These are phyloP conservation scores for Trametes villosa DNA, from an alignment of 768 basidiomycete species.

Conservation along the genomic window DNA sequence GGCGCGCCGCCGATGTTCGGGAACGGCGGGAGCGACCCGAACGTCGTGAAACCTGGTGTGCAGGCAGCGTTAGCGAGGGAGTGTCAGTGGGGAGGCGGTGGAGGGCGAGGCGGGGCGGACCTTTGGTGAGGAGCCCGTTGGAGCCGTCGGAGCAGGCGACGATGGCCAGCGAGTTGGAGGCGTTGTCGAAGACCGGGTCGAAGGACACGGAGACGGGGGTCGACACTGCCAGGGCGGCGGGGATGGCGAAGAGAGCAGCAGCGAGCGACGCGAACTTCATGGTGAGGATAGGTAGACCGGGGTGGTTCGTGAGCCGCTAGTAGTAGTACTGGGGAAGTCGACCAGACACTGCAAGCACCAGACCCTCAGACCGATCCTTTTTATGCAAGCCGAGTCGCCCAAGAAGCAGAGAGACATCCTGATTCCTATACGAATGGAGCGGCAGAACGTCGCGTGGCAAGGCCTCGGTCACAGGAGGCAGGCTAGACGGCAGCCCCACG, in stretches of 20 bases:
- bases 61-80: not conserved
- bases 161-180: conserved; percentile 41
- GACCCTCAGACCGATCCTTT: not conserved
- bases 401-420: not conserved
- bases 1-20: conserved; percentile 62
- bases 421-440: conserved; percentile 4
- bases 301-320: no score
- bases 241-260: conserved; percentile 13
- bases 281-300: not conserved
- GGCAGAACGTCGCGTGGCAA: conserved; percentile 1
- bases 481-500: conserved; percentile 2
- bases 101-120: not conserved
- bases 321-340: not conserved
- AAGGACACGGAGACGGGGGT: conserved; percentile 40
- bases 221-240: conserved; percentile 12
- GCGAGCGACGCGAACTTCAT: conserved; percentile 26
- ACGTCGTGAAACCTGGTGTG: conserved; percentile 46
- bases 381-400: not conserved
- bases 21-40: conserved; percentile 57
- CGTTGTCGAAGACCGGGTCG: conserved; percentile 59
- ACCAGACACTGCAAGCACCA: not conserved
- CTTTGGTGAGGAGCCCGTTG: conserved; percentile 49
- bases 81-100: not conserved
- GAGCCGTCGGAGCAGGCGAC: conserved; percentile 58
- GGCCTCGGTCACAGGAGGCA: not conserved